Evolutionary conservation across 2,329 filamentous ascomycete genomes (phyloP).

Genomic region (Aureobasidium sp.): DNA sequence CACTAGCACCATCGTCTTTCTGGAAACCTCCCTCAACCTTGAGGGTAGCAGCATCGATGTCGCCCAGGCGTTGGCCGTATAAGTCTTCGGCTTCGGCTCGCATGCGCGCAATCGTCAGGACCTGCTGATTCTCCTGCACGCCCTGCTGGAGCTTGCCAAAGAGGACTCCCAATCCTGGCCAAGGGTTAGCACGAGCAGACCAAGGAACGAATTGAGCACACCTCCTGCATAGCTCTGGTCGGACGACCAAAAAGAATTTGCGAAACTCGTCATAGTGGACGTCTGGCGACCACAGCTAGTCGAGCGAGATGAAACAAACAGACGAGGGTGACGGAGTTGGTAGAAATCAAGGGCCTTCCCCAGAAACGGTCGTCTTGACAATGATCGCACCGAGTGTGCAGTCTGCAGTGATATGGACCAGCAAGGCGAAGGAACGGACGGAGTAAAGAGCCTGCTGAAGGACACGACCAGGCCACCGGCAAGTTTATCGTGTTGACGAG

Average conservation of each 20-base stretch:
- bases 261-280: conserved; percentile 70
- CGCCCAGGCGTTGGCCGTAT: conserved; percentile 72
- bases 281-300: background rate
- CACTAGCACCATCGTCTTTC: conserved; percentile 89
- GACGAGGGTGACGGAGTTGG: background rate
- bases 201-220: conserved; percentile 34
- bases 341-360: conserved; percentile 5
- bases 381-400: background rate
- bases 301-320: background rate
- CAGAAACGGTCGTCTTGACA: conserved; percentile 5
- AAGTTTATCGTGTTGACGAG: background rate
- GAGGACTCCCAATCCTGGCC: conserved; percentile 70
- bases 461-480: conserved; percentile 1
- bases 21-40: conserved; percentile 76
- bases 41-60: conserved; percentile 77
- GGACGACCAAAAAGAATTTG: conserved; percentile 94
- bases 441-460: background rate
- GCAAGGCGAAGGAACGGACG: background rate
- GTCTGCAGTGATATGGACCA: background rate
- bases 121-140: conserved; percentile 87
- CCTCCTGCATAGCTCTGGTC: conserved; percentile 79
- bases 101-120: conserved; percentile 84
- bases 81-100: conserved; percentile 91
- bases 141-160: conserved; percentile 97
- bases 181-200: background rate